A percentile compares a stretch with the other conserved stretches of the same genome.
Evolutionary conservation across 2,329 filamentous ascomycete genomes (phyloP).

Genomic region (Fusarium proliferatum): DNA sequence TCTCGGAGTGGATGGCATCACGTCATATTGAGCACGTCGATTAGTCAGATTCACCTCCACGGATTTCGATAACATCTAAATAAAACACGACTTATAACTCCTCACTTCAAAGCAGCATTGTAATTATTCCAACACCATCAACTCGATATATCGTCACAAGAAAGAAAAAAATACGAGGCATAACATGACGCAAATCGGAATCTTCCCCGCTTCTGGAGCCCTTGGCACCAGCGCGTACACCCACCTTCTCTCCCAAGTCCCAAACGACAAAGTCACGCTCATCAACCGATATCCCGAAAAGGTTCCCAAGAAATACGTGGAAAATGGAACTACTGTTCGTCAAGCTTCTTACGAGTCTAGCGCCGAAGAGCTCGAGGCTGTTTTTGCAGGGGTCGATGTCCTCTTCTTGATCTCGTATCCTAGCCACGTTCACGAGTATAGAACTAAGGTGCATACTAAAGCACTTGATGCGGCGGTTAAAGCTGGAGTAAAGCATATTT

Average conservation of each 20-base stretch:
- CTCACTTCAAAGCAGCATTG: background rate
- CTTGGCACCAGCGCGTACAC: constrained; percentile 33
- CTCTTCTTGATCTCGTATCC: constrained; percentile 36
- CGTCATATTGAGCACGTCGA: constrained; percentile 17
- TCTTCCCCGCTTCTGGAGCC: constrained; percentile 38
- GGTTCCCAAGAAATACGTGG: background rate
- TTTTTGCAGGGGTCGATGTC: background rate
- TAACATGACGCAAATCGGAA: constrained; percentile 25
- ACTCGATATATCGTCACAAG: background rate
- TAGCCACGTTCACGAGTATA: constrained; percentile 32
- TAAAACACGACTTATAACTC: background rate
- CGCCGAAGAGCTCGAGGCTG: background rate
- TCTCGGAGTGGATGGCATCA: constrained; percentile 6
- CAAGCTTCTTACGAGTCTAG: constrained; percentile 31
- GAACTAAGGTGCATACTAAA: constrained; percentile 4
- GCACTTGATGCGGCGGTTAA: constrained; percentile 20
- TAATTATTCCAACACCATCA: rapidly evolving
- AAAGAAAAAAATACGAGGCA: background rate
- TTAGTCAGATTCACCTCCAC: constrained; percentile 24
- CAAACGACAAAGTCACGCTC: constrained; percentile 22
- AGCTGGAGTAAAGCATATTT: constrained; percentile 26
- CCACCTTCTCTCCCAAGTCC: constrained; percentile 9
- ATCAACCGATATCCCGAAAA: constrained; percentile 29
- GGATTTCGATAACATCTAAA: background rate
- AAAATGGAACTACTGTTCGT: background rate